phyloP scores from a whole-genome alignment of 768 basidiomycete species.

The Tricholoma sp. region DNA sequence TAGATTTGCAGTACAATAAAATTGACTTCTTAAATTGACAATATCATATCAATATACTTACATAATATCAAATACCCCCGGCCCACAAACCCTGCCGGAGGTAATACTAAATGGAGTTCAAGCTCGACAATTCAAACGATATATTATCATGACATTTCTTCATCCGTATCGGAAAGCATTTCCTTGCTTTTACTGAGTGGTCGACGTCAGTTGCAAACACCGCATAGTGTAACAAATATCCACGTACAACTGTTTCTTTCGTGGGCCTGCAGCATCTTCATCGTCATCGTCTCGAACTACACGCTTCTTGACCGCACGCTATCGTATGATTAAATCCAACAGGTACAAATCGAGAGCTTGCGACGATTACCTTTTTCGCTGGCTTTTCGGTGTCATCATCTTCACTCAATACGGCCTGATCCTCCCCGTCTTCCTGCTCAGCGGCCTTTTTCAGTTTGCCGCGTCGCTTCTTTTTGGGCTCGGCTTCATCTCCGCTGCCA shows the following conservation, averaged over 20 bases:
- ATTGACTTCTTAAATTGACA: no score
- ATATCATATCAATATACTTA: no score
- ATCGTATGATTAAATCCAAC: conserved; percentile 11
- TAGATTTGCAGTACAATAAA: no score
- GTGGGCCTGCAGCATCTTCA: conserved; percentile 53
- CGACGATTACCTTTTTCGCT: conserved; percentile 55
- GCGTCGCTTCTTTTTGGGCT: conserved; percentile 68
- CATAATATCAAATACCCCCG: no score
- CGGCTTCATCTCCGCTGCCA: conserved; percentile 53
- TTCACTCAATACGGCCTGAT: conserved; percentile 64
- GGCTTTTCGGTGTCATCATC: conserved; percentile 65
- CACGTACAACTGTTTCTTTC: conserved; percentile 74
- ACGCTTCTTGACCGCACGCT: conserved; percentile 63
- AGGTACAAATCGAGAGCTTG: conserved; percentile 4
- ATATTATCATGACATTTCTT: conserved; percentile 58
- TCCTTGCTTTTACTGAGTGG: conserved; percentile 78
- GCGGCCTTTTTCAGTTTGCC: conserved; percentile 61
- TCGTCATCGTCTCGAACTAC: conserved; percentile 79
- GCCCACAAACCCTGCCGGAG: no score
- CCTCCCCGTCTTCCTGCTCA: conserved; percentile 56
- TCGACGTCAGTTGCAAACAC: neutral
- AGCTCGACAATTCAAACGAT: neutral
- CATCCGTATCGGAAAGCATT: conserved; percentile 82
- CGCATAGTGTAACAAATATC: neutral
- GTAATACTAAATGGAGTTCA: no score